Percentiles rank a stretch among this genome's conserved stretches.
Evolutionary conservation across 2,329 filamentous ascomycete genomes (phyloP).

Genomic region (Penicillium hordei): DNA sequence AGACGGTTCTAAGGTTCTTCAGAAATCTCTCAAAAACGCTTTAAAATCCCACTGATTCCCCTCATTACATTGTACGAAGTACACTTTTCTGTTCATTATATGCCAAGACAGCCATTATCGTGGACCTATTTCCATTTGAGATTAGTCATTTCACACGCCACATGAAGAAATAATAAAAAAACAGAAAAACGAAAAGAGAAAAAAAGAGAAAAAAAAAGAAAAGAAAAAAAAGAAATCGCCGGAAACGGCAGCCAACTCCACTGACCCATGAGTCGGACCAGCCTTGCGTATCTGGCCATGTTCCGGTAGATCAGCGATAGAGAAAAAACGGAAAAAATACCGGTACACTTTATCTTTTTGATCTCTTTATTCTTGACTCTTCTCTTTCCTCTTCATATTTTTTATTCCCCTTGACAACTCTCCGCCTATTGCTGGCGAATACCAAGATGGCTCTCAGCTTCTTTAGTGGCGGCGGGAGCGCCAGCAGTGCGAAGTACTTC

Average conservation of each 20-base stretch:
- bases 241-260: conserved; percentile 32
- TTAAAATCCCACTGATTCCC: background rate
- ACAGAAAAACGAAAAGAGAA: background rate
- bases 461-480: conserved; percentile 43
- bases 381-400: background rate
- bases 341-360: conserved; percentile 15
- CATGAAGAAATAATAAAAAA: background rate
- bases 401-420: conserved; percentile 8
- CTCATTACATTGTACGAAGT: no score
- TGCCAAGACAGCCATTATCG: background rate
- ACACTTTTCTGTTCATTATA: background rate
- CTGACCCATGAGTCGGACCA: conserved; percentile 45
- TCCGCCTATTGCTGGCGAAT: conserved; percentile 14
- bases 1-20: background rate
- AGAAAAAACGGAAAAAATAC: conserved; percentile 19
- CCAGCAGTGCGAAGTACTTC: conserved; percentile 50
- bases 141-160: conserved; percentile 30
- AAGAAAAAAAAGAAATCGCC: conserved; percentile 16
- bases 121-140: background rate
- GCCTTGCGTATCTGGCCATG: conserved; percentile 46
- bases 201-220: background rate
- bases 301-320: conserved; percentile 33
- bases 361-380: conserved; percentile 2
- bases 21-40: background rate
- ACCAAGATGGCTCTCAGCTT: conserved; percentile 48